Conservation (phyloP, 176 grass and related monocot species). For the Oryza australiensis region DNA sequence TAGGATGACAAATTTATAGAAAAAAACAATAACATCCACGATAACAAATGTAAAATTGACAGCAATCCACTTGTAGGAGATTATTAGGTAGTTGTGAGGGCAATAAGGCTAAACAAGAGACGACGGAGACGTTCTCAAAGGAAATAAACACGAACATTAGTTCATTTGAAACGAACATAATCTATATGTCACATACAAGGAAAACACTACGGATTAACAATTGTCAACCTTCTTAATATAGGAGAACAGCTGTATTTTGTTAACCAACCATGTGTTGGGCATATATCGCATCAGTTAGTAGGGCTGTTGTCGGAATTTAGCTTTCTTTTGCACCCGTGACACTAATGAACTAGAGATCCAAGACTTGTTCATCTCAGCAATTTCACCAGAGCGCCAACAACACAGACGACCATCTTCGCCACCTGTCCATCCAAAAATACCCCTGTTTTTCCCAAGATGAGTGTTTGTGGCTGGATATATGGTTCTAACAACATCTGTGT, state of each 20-base stretch:
- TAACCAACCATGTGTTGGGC: neutral
- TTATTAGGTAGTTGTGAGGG: neutral
- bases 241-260: neutral
- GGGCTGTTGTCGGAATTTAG: slow-evolving; percentile 53
- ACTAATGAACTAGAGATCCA: slow-evolving; percentile 72
- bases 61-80: no score
- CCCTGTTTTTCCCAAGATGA: slow-evolving; percentile 38
- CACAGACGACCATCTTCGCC: slow-evolving; percentile 89
- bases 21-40: no score
- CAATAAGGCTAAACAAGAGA: neutral
- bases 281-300: slow-evolving; percentile 46
- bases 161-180: neutral
- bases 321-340: slow-evolving; percentile 52
- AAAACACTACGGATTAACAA: neutral
- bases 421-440: slow-evolving; percentile 93
- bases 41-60: no score
- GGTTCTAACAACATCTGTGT: slow-evolving; percentile 71
- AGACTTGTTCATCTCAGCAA: slow-evolving; percentile 43
- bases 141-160: neutral
- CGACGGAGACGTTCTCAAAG: neutral
- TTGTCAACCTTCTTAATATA: slow-evolving; percentile 11
- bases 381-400: slow-evolving; percentile 69
- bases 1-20: no score
- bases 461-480: slow-evolving; percentile 49
- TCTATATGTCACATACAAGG: neutral